Percentiles rank a stretch among this genome's conserved stretches.
phyloP scores from a whole-genome alignment of 805 yeast species.

The Pichia scutulata region DNA sequence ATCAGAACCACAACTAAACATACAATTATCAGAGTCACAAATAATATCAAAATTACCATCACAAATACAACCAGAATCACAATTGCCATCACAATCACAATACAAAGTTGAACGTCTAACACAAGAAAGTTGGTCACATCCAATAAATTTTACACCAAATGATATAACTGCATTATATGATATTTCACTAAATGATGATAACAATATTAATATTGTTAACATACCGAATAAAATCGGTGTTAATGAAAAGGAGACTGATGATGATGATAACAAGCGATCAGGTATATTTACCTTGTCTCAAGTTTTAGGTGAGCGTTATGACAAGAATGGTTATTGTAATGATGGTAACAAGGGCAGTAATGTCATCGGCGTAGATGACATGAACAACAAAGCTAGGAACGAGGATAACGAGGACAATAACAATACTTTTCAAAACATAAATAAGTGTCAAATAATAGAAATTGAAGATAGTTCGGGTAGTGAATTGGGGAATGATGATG shows the following conservation, averaged over 20 bases:
- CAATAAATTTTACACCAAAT: not conserved
- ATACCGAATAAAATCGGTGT: not conserved
- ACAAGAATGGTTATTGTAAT: too few species aligned
- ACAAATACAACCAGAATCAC: not conserved
- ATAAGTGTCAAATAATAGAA: not conserved
- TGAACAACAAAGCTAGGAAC: not conserved
- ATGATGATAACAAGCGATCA: not conserved
- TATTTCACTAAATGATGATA: not conserved
- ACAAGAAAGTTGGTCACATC: conserved; percentile 4
- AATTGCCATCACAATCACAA: not conserved
- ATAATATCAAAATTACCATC: not conserved
- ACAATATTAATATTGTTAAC: not conserved
- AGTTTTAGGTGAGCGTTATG: conserved; percentile 4
- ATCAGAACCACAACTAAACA: not conserved
- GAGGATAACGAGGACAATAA: not conserved
- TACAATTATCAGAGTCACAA: not conserved
- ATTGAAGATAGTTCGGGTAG: conserved; percentile 6
- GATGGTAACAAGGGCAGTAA: too few species aligned
- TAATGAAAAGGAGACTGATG: not conserved
- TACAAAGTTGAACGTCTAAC: not conserved
- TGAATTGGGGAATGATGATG: not conserved
- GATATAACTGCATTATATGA: conserved; percentile 5
- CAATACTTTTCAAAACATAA: not conserved
- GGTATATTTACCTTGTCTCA: conserved; percentile 6
- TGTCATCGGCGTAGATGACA: not conserved